Conservation (phyloP, 768 basidiomycete genomes). For the Mycena capillaripes region DNA sequence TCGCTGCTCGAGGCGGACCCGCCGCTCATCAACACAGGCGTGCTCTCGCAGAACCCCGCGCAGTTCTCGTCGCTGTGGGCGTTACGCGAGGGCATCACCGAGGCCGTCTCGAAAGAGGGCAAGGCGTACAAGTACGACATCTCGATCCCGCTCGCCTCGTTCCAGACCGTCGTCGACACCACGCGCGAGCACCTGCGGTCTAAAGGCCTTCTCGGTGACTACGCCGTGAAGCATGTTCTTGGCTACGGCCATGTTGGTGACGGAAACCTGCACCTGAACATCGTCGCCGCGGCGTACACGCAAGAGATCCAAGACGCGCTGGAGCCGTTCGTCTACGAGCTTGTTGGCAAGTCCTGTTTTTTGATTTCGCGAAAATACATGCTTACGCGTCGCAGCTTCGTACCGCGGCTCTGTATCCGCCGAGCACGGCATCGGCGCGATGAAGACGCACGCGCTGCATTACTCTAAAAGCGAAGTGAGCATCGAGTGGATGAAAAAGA, state of each 20-base stretch:
- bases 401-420: conserved; percentile 94
- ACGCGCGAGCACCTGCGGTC: conserved; percentile 79
- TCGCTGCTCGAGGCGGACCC: conserved; percentile 79
- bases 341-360: conserved; percentile 73
- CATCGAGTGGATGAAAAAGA: conserved; percentile 90
- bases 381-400: conserved; percentile 61
- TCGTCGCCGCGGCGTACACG: conserved; percentile 86
- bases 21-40: conserved; percentile 89
- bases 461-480: conserved; percentile 89
- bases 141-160: conserved; percentile 87
- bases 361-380: conserved; percentile 1
- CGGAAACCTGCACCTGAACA: conserved; percentile 95
- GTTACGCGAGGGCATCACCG: conserved; percentile 91
- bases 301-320: conserved; percentile 88
- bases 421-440: conserved; percentile 96
- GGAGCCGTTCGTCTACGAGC: conserved; percentile 96
- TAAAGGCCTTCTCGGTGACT: conserved; percentile 77
- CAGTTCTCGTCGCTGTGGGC: conserved; percentile 95
- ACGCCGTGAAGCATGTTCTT: conserved; percentile 85
- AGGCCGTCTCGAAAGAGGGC: conserved; percentile 93
- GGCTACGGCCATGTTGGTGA: conserved; percentile 99
- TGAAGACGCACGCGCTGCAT: conserved; percentile 91
- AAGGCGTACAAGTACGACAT: conserved; percentile 98
- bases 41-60: conserved; percentile 89
- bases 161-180: conserved; percentile 89